These are phyloP conservation scores for Hysterium pulicare DNA, from an alignment of 2,329 filamentous ascomycete species.

Conservation along the genomic window DNA sequence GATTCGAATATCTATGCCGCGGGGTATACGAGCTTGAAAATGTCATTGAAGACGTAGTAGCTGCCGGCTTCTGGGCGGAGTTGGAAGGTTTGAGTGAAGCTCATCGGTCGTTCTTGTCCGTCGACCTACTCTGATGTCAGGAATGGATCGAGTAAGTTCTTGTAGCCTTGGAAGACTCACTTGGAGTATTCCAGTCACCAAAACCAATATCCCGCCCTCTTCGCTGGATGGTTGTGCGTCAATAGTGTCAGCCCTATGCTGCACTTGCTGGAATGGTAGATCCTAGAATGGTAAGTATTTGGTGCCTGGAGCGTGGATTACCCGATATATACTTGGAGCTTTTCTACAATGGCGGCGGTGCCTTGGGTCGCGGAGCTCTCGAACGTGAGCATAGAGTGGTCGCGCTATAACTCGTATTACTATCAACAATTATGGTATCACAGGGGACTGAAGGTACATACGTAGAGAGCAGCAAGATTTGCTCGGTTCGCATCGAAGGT, in stretches of 20 bases:
- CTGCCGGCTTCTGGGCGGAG: conserved; percentile 67
- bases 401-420: conserved; percentile 65
- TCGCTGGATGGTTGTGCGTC: conserved; percentile 77
- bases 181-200: conserved; percentile 82
- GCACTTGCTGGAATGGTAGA: conserved; percentile 77
- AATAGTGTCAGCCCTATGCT: conserved; percentile 71
- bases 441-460: conserved; percentile 47
- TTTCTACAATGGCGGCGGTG: conserved; percentile 65
- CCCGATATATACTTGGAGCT: conserved; percentile 83
- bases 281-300: conserved; percentile 47
- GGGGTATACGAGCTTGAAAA: conserved; percentile 84
- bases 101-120: conserved; percentile 81
- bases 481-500: conserved; percentile 74
- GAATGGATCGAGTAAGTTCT: not conserved
- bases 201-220: conserved; percentile 71
- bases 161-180: conserved; percentile 49
- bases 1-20: conserved; percentile 29
- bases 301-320: too few relatives aligned
- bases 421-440: conserved; percentile 11
- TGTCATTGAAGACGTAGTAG: conserved; percentile 90
- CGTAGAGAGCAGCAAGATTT: conserved; percentile 70
- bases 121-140: conserved; percentile 62
- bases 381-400: conserved; percentile 90
- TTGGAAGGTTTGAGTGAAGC: conserved; percentile 87
- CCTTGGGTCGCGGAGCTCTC: conserved; percentile 69